Evolutionary conservation across 2,329 filamentous ascomycete species (phyloP), one percentile per base, ranked within the genome.

Genomic region (Neonectria punicea): DNA sequence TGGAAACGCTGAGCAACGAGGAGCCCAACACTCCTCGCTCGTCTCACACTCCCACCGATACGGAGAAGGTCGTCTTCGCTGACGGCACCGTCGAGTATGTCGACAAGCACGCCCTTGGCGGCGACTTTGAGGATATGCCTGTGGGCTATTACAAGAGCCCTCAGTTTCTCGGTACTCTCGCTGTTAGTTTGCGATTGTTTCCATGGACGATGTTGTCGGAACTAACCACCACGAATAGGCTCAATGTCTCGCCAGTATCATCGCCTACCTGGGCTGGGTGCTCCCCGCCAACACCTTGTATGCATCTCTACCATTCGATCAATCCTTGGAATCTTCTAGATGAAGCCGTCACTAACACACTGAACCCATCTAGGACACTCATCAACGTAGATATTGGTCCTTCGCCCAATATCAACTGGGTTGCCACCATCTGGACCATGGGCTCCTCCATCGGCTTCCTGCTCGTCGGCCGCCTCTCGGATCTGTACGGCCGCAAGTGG

Each of bases 401-500:
- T 54, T 77, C 76, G 4, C 58, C 67, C 25, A 67, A 76, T 34
- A 79, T 80, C 63, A 67, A 59, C 65, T 78, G 78, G 77, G 75
- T 76, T 5, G 71, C 76, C 10, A 79, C 74, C 25, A 74, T 77
- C 59, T 82, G 77, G 76, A 80, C 79, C 2, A 73, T 82, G 61
- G 79, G 79, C 13, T 73, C 72, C n/a, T 77, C 76, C 51, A 74
- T 82, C 56, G 78, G 78, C 20, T 80, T 81, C 63, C 73, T 82
- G 61, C 70, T 84, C 11, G 74, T 81, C 32, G 81, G 81, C 44
- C 79, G 82, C 11, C 73, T 84, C 1, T 80, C 78, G 2, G 80
- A 83, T 68, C 75, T 83, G 28, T 83, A 81, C 55, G 81, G 81
- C 16, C 78, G 81, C 32, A 77, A 80, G 63, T 82, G 79, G 77